phyloP scores from a whole-genome alignment of 1,139 yeast genomes.

The Komagataea norvegica region DNA sequence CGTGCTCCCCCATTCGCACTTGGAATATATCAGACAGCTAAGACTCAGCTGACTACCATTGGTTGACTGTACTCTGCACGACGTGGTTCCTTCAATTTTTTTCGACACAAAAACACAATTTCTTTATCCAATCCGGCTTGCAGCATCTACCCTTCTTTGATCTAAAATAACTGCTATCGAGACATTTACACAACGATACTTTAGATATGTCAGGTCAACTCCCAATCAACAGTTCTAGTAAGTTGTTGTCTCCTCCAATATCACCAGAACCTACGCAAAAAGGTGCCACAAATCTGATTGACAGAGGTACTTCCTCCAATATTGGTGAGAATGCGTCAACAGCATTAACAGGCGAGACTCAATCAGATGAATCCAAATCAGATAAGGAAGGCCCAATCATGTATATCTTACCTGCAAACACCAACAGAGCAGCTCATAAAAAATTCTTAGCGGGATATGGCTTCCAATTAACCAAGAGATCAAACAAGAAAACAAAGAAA shows the following conservation, averaged over 20 bases:
- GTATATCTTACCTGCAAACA: neutral
- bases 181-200: no score
- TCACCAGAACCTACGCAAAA: slow-evolving; percentile 11
- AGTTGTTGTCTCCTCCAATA: slow-evolving; percentile 14
- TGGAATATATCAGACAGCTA: no score
- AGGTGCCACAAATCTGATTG: neutral
- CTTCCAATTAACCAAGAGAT: neutral
- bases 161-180: no score
- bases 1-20: no score
- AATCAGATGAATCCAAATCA: neutral
- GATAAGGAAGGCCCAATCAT: neutral
- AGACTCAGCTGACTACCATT: no score
- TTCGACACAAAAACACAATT: no score
- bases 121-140: no score
- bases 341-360: no score
- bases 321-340: neutral
- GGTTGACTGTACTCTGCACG: no score
- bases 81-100: no score
- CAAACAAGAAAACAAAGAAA: neutral
- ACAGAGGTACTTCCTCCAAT: neutral
- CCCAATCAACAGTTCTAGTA: slow-evolving; percentile 1
- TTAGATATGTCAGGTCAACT: no score
- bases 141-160: no score
- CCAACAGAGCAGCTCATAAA: neutral
- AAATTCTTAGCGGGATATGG: slow-evolving; percentile 5